phyloP scores from a whole-genome alignment of 1,284 basidiomycete genomes.

The Waitea zeae region DNA sequence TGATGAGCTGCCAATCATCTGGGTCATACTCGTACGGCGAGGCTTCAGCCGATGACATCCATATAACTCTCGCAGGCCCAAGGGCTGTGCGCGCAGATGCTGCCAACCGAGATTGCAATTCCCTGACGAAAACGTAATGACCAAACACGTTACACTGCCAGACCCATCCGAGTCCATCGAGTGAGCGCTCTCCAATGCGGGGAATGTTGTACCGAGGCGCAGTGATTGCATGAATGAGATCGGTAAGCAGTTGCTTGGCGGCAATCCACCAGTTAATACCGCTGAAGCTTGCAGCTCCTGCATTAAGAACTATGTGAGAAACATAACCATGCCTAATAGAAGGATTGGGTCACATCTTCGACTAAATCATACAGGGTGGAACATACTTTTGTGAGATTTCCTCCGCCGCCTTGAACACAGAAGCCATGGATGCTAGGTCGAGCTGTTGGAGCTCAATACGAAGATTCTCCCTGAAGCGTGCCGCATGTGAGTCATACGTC shows the following conservation, averaged over 20 bases:
- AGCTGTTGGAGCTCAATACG: constrained; percentile 42
- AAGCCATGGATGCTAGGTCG: constrained; percentile 48
- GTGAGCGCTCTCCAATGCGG: constrained; percentile 37
- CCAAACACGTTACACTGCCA: constrained; percentile 83
- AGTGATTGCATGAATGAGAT: constrained; percentile 32
- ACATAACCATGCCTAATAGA: constrained; percentile 58
- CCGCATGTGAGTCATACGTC: constrained; percentile 29
- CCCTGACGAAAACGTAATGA: constrained; percentile 64
- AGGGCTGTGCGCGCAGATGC: constrained; percentile 14
- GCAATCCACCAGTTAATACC: constrained; percentile 36
- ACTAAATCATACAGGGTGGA: not conserved
- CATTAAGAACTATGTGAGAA: constrained; percentile 72
- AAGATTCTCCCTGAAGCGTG: constrained; percentile 42
- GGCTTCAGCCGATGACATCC: constrained; percentile 67
- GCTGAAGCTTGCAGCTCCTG: constrained; percentile 54
- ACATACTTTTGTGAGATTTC: constrained; percentile 38
- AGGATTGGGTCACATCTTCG: not conserved
- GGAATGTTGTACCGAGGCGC: constrained; percentile 49
- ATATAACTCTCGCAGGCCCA: constrained; percentile 47
- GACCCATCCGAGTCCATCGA: constrained; percentile 61
- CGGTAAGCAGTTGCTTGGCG: constrained; percentile 30
- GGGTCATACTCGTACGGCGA: constrained; percentile 33
- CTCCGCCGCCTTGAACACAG: constrained; percentile 46
- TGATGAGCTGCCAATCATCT: constrained; percentile 59
- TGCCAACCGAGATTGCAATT: constrained; percentile 30